A percentile compares a stretch with the other conserved stretches of the same genome.
phyloP scores from a whole-genome alignment of 75 land plant genomes.

The Pinus taeda region DNA sequence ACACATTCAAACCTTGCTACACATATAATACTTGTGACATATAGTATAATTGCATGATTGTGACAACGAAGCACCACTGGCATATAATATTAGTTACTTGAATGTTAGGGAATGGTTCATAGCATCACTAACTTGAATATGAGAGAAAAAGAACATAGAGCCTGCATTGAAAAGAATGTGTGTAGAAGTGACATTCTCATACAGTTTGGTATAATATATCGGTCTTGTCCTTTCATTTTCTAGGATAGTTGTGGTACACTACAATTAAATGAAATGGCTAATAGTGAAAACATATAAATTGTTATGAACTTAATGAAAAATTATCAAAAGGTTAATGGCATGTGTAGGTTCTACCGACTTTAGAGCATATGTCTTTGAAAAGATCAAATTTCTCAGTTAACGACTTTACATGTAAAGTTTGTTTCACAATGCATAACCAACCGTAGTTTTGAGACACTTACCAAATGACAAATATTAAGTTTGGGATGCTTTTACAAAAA shows the following conservation, averaged over 20 bases:
- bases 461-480: not conserved
- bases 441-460: not conserved
- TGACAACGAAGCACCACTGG: no score
- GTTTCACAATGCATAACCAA: not conserved
- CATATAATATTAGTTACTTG: no score
- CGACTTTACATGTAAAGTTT: no score
- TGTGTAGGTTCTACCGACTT: not conserved
- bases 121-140: not conserved
- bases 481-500: not conserved
- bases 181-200: slow-evolving; percentile 83
- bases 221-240: slow-evolving; percentile 80
- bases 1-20: no score
- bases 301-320: not conserved
- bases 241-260: slow-evolving; percentile 87
- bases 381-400: not conserved
- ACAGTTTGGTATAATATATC: slow-evolving; percentile 49
- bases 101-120: not conserved
- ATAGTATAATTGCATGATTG: no score
- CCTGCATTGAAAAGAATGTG: slow-evolving; percentile 87
- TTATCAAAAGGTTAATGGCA: slow-evolving; percentile 1
- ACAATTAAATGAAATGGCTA: not conserved
- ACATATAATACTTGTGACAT: no score
- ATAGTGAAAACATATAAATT: not conserved
- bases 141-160: not conserved
- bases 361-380: not conserved